Percentiles rank a stretch among this genome's conserved stretches.
Conservation (phyloP, 805 yeast species). For the Candida lessepsii region DNA sequence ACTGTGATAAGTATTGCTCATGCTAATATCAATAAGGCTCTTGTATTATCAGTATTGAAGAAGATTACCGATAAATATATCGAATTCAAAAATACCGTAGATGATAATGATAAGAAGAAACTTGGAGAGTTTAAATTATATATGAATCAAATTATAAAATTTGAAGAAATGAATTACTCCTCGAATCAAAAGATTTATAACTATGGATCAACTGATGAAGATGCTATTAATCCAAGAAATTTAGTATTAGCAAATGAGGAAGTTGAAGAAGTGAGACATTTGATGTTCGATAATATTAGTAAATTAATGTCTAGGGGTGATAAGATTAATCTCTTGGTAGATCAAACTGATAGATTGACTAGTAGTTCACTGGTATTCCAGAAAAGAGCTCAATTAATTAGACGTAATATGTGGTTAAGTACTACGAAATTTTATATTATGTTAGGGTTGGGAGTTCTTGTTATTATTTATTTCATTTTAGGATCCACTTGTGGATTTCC, state of each 20-base stretch:
- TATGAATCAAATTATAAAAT: slow-evolving; percentile 55
- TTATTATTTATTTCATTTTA: slow-evolving; percentile 44
- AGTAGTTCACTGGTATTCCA: slow-evolving; percentile 67
- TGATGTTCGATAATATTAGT: slow-evolving; percentile 74
- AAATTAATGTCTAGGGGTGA: slow-evolving; percentile 77
- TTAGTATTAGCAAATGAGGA: slow-evolving; percentile 48
- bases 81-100: slow-evolving; percentile 35
- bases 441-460: slow-evolving; percentile 16
- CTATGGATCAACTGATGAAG: slow-evolving; percentile 31
- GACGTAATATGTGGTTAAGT: slow-evolving; percentile 69
- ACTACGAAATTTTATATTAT: slow-evolving; percentile 46
- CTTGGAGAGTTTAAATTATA: slow-evolving; percentile 53
- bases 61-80: slow-evolving; percentile 51
- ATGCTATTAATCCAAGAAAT: slow-evolving; percentile 35
- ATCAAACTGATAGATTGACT: slow-evolving; percentile 74
- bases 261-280: slow-evolving; percentile 59
- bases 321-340: slow-evolving; percentile 65
- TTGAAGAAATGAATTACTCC: slow-evolving; percentile 49
- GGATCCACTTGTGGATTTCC: slow-evolving; percentile 59
- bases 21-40: slow-evolving; percentile 41
- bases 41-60: slow-evolving; percentile 48
- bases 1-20: slow-evolving; percentile 52
- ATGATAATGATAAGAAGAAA: slow-evolving; percentile 22
- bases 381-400: slow-evolving; percentile 61
- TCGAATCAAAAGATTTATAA: slow-evolving; percentile 31